These are phyloP conservation scores for Candida pseudoviswanathii DNA, from an alignment of 1,139 yeast genomes.

Conservation along the genomic window DNA sequence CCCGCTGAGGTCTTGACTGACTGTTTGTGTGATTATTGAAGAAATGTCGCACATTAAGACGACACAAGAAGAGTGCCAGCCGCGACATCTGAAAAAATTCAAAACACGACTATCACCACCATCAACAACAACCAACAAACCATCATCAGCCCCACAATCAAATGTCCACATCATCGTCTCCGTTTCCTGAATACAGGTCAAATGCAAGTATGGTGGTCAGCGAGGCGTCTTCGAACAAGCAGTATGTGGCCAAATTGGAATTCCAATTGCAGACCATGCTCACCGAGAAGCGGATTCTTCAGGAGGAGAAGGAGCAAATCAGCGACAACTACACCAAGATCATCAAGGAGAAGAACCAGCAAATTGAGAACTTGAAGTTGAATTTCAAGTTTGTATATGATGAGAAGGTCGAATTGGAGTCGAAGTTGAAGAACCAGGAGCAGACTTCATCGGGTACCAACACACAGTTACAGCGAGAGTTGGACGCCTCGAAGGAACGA, in stretches of 20 bases:
- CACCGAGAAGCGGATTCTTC: conserved; percentile 36
- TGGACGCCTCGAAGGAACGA: conserved; percentile 21
- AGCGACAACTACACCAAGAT: conserved; percentile 31
- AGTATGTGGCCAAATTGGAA: conserved; percentile 29
- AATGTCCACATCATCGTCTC: conserved; percentile 18
- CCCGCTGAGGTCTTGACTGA: no score
- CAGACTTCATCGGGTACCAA: conserved; percentile 44
- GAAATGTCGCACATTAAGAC: not conserved
- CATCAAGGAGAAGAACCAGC: conserved; percentile 34
- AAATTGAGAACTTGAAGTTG: conserved; percentile 41
- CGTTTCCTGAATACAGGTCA: conserved; percentile 20
- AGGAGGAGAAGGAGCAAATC: conserved; percentile 34
- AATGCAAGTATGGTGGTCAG: not conserved
- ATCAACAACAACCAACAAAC: not conserved
- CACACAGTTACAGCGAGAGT: conserved; percentile 36
- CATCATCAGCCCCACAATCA: no score
- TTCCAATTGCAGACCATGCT: conserved; percentile 32
- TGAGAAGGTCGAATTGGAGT: conserved; percentile 58
- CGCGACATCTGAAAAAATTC: not conserved
- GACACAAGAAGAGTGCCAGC: not conserved
- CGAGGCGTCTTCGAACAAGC: conserved; percentile 10
- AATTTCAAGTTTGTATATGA: conserved; percentile 60
- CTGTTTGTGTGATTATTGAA: no score
- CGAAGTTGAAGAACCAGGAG: conserved; percentile 49
- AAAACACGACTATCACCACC: not conserved